These are phyloP conservation scores for Colletotrichum eleusines DNA, from an alignment of 2,329 filamentous ascomycete species.

Conservation along the genomic window DNA sequence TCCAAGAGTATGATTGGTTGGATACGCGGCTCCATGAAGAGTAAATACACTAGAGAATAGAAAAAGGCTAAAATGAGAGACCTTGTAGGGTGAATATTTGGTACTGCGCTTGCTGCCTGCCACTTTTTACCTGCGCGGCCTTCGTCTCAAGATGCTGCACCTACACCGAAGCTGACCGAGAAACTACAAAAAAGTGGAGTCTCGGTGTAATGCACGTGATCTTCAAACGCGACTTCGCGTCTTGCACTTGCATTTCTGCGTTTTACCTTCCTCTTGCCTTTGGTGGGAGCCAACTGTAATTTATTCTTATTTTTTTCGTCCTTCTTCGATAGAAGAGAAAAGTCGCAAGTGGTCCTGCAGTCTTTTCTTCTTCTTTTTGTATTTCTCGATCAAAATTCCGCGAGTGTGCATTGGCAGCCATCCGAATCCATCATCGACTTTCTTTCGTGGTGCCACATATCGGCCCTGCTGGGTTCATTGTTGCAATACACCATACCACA, in stretches of 20 bases:
- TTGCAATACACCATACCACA: not conserved
- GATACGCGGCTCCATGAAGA: not conserved
- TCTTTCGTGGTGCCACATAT: not conserved
- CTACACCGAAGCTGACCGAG: not conserved
- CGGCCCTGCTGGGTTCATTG: not conserved
- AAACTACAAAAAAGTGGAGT: not conserved
- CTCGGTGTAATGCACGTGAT: not conserved
- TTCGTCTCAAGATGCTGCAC: not conserved
- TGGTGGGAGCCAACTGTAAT: not conserved
- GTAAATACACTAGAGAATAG: not conserved
- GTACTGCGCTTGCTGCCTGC: not conserved
- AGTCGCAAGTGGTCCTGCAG: too few species aligned
- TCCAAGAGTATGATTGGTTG: not conserved
- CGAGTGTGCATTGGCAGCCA: not conserved
- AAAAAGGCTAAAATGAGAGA: not conserved
- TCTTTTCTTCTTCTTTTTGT: too few species aligned
- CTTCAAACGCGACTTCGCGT: slow-evolving; percentile 15
- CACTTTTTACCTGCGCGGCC: not conserved
- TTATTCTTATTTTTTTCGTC: not conserved
- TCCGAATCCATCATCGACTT: not conserved
- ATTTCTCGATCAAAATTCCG: not conserved
- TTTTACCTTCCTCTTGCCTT: not conserved
- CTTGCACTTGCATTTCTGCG: slow-evolving; percentile 10
- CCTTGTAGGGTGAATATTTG: not conserved
- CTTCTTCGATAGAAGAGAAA: too few species aligned